Base-by-base conservation (phyloP, 1,284 basidiomycete genomes). In the Puccinia triticina region DNA sequence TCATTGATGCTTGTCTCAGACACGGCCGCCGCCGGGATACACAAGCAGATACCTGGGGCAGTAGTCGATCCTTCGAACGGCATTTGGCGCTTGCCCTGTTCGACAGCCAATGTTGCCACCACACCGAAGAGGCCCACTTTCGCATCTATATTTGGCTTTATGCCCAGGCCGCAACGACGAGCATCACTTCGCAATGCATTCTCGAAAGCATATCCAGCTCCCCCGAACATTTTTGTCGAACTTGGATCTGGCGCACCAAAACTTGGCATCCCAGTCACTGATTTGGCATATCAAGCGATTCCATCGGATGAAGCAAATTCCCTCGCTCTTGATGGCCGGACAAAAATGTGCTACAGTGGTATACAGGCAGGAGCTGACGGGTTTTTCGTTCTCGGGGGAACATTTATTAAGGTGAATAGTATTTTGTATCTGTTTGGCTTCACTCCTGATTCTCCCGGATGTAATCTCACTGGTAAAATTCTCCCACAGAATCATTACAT, bases 321-420 rank as follows among this genome's bases (percentile, higher is more conserved):
- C 29, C 66, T 57, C n/a, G 48, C 29, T 10, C 11, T 16, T 50
- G 64, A 69, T 50, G 55, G 57, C 7, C 34, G 55, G n/a, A 64
- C 57, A 2, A 18, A 16, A 46, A 73, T 81, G 71, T 81, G 79
- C 61, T 81, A 74, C 48, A 81, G 79, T 46, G 71, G 69, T 26
- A 74, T 81, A 34, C 79, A 81, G 37, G 43, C 79, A 34, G 79
- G 79, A 21, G 59, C 67, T 37, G 71, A 81, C 46, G 71, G 71
- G 23, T 81, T 81, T 29, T 48, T 74, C 12, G 79, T 81, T 10
- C 43, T 81, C 48, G 79, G 79, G 18, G 79, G 71, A n/a, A 81
- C 79, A 50, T 81, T 81, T 21, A 81, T 81, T 10, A 81, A 81
- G 71, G 79, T 81, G n/a, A 61, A 40, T 74, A 34, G 21, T 34